Conservation (phyloP, 495 filamentous ascomycete species). For the Penicillium steckii region DNA sequence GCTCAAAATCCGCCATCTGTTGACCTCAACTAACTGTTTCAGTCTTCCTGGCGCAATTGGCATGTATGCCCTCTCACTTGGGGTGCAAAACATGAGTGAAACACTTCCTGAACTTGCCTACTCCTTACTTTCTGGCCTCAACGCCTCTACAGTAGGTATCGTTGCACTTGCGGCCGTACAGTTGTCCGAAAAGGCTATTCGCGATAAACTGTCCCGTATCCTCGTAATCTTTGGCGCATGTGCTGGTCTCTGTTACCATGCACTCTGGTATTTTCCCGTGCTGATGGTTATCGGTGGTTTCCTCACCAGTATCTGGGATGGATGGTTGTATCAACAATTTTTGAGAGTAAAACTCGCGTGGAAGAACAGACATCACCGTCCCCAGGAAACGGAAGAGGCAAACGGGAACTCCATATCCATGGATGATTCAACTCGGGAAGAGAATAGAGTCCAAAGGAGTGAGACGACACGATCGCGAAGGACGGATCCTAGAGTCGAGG, state of each 20-base stretch:
- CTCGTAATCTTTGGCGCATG: slow-evolving; percentile 67
- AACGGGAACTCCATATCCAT: slow-evolving; percentile 2
- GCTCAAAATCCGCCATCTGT: too few relatives aligned
- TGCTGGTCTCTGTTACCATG: slow-evolving; percentile 72
- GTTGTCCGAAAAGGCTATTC: slow-evolving; percentile 72
- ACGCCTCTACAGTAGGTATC: slow-evolving; percentile 75
- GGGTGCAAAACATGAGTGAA: slow-evolving; percentile 59
- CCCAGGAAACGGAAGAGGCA: slow-evolving; percentile 5
- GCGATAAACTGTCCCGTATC: slow-evolving; percentile 65
- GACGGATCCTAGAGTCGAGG: background rate
- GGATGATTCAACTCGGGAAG: too few relatives aligned
- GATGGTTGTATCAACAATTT: slow-evolving; percentile 46
- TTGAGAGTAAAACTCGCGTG: slow-evolving; percentile 20
- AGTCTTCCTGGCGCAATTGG: slow-evolving; percentile 74
- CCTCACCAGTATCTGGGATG: slow-evolving; percentile 60
- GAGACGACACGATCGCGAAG: slow-evolving; percentile 16
- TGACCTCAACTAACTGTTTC: too few relatives aligned
- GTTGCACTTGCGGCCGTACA: slow-evolving; percentile 77
- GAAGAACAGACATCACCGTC: slow-evolving; percentile 17
- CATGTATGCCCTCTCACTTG: slow-evolving; percentile 72
- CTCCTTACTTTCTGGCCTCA: slow-evolving; percentile 74
- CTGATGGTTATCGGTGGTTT: slow-evolving; percentile 62
- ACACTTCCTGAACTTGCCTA: slow-evolving; percentile 67
- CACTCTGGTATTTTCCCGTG: slow-evolving; percentile 81
- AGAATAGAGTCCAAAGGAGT: too few relatives aligned